These are phyloP conservation scores for Paspalum notatum DNA, from an alignment of 176 grass and related monocot genomes.

Conservation along the genomic window DNA sequence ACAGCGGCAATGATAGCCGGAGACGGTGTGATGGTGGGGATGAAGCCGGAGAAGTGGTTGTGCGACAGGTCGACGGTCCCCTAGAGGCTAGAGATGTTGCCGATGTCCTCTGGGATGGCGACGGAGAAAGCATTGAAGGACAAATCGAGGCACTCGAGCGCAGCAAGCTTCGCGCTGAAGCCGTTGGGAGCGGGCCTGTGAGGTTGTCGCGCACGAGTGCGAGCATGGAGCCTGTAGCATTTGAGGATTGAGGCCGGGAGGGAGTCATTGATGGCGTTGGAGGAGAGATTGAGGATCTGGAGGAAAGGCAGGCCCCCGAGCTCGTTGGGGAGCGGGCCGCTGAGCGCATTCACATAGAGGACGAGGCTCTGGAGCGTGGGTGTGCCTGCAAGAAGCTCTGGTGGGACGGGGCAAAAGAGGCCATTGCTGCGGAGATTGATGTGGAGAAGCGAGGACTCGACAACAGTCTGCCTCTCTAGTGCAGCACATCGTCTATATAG, in stretches of 20 bases:
- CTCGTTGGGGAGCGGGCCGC: constrained; percentile 59
- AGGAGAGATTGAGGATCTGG: constrained; percentile 85
- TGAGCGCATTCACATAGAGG: constrained; percentile 74
- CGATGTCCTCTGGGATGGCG: constrained; percentile 62
- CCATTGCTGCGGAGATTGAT: constrained; percentile 79
- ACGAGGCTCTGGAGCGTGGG: constrained; percentile 75
- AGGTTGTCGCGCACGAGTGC: constrained; percentile 67
- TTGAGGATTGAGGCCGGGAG: constrained; percentile 59
- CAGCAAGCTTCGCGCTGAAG: constrained; percentile 42
- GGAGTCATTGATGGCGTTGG: constrained; percentile 67
- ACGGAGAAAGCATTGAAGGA: constrained; percentile 73
- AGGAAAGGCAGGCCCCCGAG: constrained; percentile 68
- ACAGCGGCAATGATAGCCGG: too few species aligned
- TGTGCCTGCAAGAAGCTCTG: constrained; percentile 32
- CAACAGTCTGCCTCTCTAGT: too few species aligned
- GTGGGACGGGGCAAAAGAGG: constrained; percentile 56
- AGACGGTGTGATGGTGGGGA: constrained; percentile 39
- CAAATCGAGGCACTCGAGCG: constrained; percentile 76
- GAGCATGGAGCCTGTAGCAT: constrained; percentile 74
- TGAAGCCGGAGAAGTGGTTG: constrained; percentile 76
- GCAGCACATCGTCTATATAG: too few species aligned
- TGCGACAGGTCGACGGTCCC: constrained; percentile 85
- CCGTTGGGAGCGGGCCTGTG: constrained; percentile 54
- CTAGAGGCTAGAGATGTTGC: constrained; percentile 72
- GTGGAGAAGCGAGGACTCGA: constrained; percentile 62